phyloP scores from a whole-genome alignment of 768 basidiomycete species.

The Tricholoma sp. region DNA sequence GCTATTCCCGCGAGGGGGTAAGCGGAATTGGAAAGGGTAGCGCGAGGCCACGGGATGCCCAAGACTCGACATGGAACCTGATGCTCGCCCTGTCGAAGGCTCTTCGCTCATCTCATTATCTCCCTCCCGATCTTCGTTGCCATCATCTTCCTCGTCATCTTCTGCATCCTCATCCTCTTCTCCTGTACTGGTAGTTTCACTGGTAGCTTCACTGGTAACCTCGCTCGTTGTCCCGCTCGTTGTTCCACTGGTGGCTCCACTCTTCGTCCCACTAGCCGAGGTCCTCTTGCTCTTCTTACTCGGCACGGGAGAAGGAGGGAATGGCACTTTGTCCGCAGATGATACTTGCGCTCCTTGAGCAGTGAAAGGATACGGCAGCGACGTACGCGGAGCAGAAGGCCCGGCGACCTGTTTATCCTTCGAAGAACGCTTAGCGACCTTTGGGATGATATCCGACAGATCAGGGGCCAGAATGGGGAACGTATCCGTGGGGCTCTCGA shows the following conservation, averaged over 20 bases:
- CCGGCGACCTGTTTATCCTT: conserved; percentile 39
- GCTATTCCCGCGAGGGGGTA: conserved; percentile 40
- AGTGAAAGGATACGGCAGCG: conserved; percentile 69
- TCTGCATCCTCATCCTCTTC: conserved; percentile 22
- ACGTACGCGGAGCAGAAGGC: conserved; percentile 38
- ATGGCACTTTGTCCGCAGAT: conserved; percentile 61
- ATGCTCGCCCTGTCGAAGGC: conserved; percentile 59
- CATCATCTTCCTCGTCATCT: conserved; percentile 27
- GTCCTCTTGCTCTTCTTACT: conserved; percentile 28
- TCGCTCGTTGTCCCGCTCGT: conserved; percentile 16
- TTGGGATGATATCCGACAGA: conserved; percentile 34
- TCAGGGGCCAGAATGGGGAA: conserved; percentile 10
- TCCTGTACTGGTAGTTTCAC: conserved; percentile 19
- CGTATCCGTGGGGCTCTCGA: conserved; percentile 43
- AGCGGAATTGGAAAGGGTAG: conserved; percentile 66
- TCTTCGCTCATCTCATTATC: conserved; percentile 43
- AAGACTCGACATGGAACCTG: conserved; percentile 81
- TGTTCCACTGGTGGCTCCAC: conserved; percentile 16
- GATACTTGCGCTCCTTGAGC: conserved; percentile 56
- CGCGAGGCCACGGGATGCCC: conserved; percentile 70
- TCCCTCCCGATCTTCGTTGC: conserved; percentile 27
- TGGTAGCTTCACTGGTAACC: conserved; percentile 6
- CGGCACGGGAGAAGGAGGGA: conserved; percentile 60
- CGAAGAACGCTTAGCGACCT: conserved; percentile 40
- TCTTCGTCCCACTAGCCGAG: conserved; percentile 12